Conservation (phyloP, 371 early-diverging fungal genomes). For the Blastocladiella emersonii region DNA sequence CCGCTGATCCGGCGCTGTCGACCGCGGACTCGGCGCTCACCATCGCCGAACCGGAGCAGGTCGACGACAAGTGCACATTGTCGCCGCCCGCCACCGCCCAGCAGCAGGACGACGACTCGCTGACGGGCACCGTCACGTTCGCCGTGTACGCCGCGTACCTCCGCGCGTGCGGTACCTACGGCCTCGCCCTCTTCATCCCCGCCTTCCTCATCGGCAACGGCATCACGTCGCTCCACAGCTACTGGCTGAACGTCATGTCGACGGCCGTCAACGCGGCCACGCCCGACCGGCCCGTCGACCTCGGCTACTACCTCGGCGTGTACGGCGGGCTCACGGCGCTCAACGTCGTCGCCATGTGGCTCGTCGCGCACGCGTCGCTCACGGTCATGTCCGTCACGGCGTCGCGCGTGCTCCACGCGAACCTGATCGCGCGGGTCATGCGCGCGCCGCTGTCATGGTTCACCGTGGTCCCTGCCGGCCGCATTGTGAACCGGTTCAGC, state of each 20-base stretch:
- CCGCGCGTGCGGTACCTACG: slow-evolving; percentile 32
- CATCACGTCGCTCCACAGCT: no score
- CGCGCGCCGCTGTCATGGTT: slow-evolving; percentile 56
- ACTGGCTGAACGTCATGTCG: no score
- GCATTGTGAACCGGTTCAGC: slow-evolving; percentile 49
- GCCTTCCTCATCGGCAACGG: no score
- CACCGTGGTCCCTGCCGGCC: slow-evolving; percentile 58
- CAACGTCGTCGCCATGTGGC: background rate
- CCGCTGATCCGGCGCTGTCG: no score
- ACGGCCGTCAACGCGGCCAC: background rate
- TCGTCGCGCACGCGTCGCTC: background rate
- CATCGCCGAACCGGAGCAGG: no score
- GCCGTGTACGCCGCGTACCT: slow-evolving; percentile 57
- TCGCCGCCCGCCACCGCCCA: no score
- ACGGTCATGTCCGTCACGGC: background rate
- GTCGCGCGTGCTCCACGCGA: background rate
- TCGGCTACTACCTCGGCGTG: background rate
- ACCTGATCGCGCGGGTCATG: slow-evolving; percentile 11
- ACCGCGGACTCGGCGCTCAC: no score
- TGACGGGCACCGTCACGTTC: slow-evolving; percentile 52
- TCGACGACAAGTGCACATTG: no score
- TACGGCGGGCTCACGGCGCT: background rate
- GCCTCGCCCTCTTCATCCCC: no score
- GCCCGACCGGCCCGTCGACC: background rate
- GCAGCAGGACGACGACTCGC: slow-evolving; percentile 19